A percentile compares a stretch with the other conserved stretches of the same genome.
These are phyloP conservation scores for Pulveroboletus sp. DNA, from an alignment of 768 basidiomycete genomes.

Conservation along the genomic window DNA sequence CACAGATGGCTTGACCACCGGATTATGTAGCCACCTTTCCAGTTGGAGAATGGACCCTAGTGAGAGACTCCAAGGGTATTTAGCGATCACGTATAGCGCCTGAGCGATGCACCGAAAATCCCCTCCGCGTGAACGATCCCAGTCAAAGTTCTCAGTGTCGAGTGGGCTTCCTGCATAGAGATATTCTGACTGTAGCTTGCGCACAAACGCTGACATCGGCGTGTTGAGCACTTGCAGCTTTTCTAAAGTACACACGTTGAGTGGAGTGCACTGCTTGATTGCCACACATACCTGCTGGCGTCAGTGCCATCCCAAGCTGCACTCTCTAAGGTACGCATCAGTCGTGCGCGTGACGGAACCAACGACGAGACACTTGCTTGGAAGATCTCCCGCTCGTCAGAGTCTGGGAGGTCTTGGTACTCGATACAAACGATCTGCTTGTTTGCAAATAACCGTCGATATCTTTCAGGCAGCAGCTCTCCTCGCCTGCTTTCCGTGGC, in stretches of 20 bases:
- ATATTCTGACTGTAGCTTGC: slow-evolving; percentile 46
- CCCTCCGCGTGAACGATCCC: slow-evolving; percentile 47
- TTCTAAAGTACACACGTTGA: slow-evolving; percentile 34
- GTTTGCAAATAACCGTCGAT: slow-evolving; percentile 55
- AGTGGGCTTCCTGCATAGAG: slow-evolving; percentile 37
- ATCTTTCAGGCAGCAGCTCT: slow-evolving; percentile 48
- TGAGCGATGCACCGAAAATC: slow-evolving; percentile 60
- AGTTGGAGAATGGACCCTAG: slow-evolving; percentile 34
- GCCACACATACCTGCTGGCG: slow-evolving; percentile 49
- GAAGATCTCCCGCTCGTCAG: slow-evolving; percentile 64
- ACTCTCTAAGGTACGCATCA: slow-evolving; percentile 48
- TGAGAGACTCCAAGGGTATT: slow-evolving; percentile 31
- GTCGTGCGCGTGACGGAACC: background rate
- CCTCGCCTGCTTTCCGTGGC: slow-evolving; percentile 15
- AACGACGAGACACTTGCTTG: slow-evolving; percentile 42
- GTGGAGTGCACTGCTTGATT: background rate
- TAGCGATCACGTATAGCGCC: slow-evolving; percentile 47
- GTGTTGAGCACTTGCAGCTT: slow-evolving; percentile 64
- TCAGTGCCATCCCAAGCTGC: slow-evolving; percentile 73
- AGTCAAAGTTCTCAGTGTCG: slow-evolving; percentile 37
- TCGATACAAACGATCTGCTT: slow-evolving; percentile 84
- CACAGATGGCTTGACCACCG: slow-evolving; percentile 9
- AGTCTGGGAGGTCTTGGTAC: slow-evolving; percentile 54
- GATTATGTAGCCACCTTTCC: slow-evolving; percentile 47
- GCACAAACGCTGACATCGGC: slow-evolving; percentile 54